These are phyloP conservation scores for Colletotrichum paranaense DNA, from an alignment of 2,329 filamentous ascomycete genomes.

Conservation along the genomic window DNA sequence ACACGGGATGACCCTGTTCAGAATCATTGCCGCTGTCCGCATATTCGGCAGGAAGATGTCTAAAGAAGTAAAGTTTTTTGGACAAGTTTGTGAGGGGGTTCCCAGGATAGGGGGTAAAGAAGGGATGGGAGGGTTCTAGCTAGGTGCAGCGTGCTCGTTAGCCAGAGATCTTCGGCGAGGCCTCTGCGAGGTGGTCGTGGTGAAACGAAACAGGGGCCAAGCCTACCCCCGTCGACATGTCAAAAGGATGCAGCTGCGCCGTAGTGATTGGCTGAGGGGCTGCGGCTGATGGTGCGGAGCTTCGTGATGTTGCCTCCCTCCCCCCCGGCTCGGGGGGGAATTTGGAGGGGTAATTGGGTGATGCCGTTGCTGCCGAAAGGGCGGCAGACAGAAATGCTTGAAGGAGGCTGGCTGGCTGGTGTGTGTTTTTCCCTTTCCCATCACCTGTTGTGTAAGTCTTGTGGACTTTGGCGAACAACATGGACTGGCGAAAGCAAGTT, in stretches of 20 bases:
- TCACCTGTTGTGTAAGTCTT: not conserved
- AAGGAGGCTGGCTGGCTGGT: constrained; percentile 3
- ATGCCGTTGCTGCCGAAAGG: constrained; percentile 29
- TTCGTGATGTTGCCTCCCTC: not conserved
- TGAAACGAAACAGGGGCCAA: constrained; percentile 37
- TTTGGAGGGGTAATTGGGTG: constrained; percentile 1
- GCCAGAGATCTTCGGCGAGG: constrained; percentile 30
- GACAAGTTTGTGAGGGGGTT: not conserved
- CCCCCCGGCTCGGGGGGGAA: constrained; percentile 13
- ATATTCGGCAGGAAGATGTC: not conserved
- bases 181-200: constrained; percentile 29
- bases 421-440: not conserved
- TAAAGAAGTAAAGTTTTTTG: not conserved
- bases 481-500: not conserved
- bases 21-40: not conserved
- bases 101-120: constrained; percentile 1
- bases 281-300: constrained; percentile 29
- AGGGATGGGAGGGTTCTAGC: not conserved
- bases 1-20: constrained; percentile 14
- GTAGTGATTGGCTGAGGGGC: constrained; percentile 28
- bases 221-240: constrained; percentile 20
- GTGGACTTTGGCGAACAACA: not conserved
- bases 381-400: constrained; percentile 4
- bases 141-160: not conserved
- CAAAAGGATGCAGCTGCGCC: constrained; percentile 27